Conservation (phyloP, 805 yeast species). For the Candida glaebosa region DNA sequence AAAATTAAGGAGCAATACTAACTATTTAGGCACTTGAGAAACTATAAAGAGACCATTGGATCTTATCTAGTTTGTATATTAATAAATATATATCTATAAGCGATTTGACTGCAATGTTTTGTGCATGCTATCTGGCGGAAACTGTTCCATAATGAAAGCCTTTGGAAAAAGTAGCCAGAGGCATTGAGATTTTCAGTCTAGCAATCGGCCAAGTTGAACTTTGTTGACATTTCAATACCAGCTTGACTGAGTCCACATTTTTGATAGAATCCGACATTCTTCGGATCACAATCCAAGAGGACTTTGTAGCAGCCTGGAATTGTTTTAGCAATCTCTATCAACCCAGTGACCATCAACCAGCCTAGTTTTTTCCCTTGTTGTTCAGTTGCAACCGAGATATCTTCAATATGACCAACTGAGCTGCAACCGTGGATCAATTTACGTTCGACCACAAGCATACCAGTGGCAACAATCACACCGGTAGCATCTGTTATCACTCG, state of each 20-base stretch:
- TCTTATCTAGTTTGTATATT: background rate
- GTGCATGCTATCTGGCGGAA: no score
- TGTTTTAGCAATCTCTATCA: constrained; percentile 54
- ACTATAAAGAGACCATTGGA: constrained; percentile 10
- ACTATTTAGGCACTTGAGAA: constrained; percentile 31
- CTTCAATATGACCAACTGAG: constrained; percentile 90
- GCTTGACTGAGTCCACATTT: constrained; percentile 74
- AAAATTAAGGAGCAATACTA: background rate
- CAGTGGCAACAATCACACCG: constrained; percentile 72
- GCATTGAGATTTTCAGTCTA: no score
- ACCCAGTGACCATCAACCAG: constrained; percentile 53
- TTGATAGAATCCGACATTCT: constrained; percentile 79
- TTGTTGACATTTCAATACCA: constrained; percentile 59
- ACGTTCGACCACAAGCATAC: constrained; percentile 73
- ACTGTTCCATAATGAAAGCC: no score
- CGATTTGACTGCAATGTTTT: no score
- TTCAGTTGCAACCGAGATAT: constrained; percentile 70
- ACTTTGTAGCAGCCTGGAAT: constrained; percentile 77
- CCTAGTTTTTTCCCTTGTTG: constrained; percentile 90
- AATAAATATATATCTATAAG: constrained; percentile 4
- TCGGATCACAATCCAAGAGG: constrained; percentile 82
- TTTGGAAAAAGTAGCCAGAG: no score
- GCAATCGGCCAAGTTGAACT: no score
- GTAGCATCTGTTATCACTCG: constrained; percentile 58
- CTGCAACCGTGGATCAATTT: constrained; percentile 85